Evolutionary conservation across 2,329 filamentous ascomycete genomes (phyloP), one percentile per base, ranked within the genome.

Genomic region (Penicillium vulpinum): DNA sequence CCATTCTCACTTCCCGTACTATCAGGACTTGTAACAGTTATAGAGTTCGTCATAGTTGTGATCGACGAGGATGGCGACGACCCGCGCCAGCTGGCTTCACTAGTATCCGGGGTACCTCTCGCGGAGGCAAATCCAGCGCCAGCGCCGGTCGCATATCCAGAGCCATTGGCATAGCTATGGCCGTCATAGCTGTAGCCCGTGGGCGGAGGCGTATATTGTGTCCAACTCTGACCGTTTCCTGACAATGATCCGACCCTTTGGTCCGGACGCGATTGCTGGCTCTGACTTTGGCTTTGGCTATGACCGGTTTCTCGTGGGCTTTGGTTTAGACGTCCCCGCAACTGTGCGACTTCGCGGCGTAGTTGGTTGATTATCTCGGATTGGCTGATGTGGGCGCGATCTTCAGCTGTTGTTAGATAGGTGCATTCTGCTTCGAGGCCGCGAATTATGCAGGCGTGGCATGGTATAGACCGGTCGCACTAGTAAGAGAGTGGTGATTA

Each of bases 341-440:
- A 33, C 48, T 67, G 61, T 11, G 61, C 51, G 48, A 71, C 57
- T 40, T 71, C 67, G 21, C 63, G 62, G 16, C 68, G 64, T 31
- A 71, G 47, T 13, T 59, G 62, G 21, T 69, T 56, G 35, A 71
- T 71, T 24, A 68, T 62, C 31, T 70, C 78, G 38, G 82, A 76
- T 66, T 85, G 81, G 80, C 87, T 85, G 43, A 87, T 80, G 58
- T 83, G 79, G 73, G 88, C 87, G 36, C 85, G 86, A 60, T 88
- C 83, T 38, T 87, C 85, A 66, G 66, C 50, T 5, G 64, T 68
- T 11, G 68, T 64, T 11, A 67, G 61, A 57, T 71, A 71, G 16
- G 63, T 63, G 57, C 68, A 71, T 59, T 71, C 66, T 5, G 67
- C 56, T 52, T 66, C 60, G 31, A 67, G 51, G 40, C 68, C 66